phyloP scores from a whole-genome alignment of 306 rosid genomes.

The Ziziphus jujuba region DNA sequence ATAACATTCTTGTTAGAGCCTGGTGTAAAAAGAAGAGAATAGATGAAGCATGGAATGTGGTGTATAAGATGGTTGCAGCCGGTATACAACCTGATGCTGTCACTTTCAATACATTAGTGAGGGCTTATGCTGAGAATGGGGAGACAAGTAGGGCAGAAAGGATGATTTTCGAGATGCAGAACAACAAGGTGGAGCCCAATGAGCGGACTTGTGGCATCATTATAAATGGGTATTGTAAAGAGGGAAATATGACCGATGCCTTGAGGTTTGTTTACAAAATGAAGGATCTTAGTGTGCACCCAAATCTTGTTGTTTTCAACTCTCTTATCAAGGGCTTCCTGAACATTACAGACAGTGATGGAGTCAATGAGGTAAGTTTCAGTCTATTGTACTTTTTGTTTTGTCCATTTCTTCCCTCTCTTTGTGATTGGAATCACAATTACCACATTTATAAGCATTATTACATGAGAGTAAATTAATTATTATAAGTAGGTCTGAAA shows the following conservation, averaged over 20 bases:
- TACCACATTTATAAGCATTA: not conserved
- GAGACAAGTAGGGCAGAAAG: constrained; percentile 70
- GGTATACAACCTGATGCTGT: constrained; percentile 86
- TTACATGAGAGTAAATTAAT: not conserved
- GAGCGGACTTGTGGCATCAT: constrained; percentile 92
- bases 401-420: not conserved
- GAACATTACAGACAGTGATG: constrained; percentile 63
- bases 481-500: not conserved
- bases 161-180: constrained; percentile 66
- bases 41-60: constrained; percentile 72
- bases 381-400: not conserved
- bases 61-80: constrained; percentile 67
- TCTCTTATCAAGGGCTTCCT: constrained; percentile 88
- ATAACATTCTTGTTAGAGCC: constrained; percentile 78
- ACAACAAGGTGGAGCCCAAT: constrained; percentile 58
- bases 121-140: constrained; percentile 85
- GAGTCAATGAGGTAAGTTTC: constrained; percentile 70
- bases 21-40: constrained; percentile 72
- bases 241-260: constrained; percentile 82
- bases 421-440: not conserved
- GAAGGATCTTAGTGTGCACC: constrained; percentile 74
- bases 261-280: constrained; percentile 72
- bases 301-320: constrained; percentile 82
- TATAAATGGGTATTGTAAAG: constrained; percentile 78
- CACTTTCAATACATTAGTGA: constrained; percentile 79